Evolutionary conservation across 768 basidiomycete species (phyloP), one percentile per base, ranked within the genome.

Genomic region (Leccinum fibrillosum): DNA sequence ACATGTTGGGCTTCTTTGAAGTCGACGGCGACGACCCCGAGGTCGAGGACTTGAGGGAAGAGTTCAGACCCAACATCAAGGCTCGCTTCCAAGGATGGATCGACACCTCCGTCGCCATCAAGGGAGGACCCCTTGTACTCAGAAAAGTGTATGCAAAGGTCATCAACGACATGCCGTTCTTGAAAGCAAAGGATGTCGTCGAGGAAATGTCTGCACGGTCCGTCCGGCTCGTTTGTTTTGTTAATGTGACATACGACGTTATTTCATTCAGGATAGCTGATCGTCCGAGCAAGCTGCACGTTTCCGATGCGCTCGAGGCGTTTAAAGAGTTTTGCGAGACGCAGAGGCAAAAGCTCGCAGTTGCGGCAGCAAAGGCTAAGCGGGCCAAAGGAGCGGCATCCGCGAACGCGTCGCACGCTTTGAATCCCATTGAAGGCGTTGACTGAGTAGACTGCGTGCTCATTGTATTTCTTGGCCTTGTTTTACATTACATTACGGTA

Each of bases 41-140:
- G 58, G 62, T 82, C 45, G 85, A 85, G 25, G 86, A 86, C 45
- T 53, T 88, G 49, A 73, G 80, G 50, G 85, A 86, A 39, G 84
- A 86, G 67, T 84, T 83, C 44, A 74, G 81, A 55, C 87, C 86
- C 0, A 76, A 77, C 59, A 66, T 87, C 61, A 82, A 82, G 66
- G 75, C 74, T 26, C 77, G 84, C 4, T 82, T 88, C 39, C 79
- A 82, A 26, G 81, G 81, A 11, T 90, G 87, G 87, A 65, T 73
- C 13, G 74, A 76, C 11, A 68, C 78, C 0, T 78, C 75, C 8
- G 48, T 58, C 28, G 53, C 63, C 6, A 66, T 83, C 52, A 79
- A 74, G 59, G 82, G 77, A 12, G 77, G 78, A 0, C 48, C 64
- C 4, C 52, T 54, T 0, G 50, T 81, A 5, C 58, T 85, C 49